phyloP scores from a whole-genome alignment of 2,329 filamentous ascomycete genomes.

The Calonectria pauciramosa region DNA sequence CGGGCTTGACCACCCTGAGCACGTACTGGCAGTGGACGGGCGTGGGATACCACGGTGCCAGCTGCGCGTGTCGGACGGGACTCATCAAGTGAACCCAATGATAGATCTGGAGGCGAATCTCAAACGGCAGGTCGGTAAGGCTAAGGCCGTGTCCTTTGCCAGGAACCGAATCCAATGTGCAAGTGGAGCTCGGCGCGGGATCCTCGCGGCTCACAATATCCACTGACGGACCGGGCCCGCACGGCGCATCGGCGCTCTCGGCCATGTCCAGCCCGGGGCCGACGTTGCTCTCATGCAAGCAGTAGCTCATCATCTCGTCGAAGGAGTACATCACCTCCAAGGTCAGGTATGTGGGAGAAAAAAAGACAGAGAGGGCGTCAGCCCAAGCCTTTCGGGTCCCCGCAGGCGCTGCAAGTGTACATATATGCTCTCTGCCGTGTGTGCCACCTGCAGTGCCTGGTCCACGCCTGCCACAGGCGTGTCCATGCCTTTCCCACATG shows the following conservation, averaged over 20 bases:
- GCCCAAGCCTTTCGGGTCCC: neutral
- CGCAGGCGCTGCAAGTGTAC: slow-evolving; percentile 6
- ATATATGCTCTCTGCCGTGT: neutral
- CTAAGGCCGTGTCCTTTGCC: neutral
- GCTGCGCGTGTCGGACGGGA: slow-evolving; percentile 54
- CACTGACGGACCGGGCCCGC: slow-evolving; percentile 17
- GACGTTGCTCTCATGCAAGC: slow-evolving; percentile 28
- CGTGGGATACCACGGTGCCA: slow-evolving; percentile 57
- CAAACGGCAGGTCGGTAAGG: slow-evolving; percentile 52
- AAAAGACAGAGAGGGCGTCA: neutral
- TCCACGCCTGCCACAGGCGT: neutral
- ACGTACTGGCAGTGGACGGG: slow-evolving; percentile 51
- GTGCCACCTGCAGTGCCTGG: slow-evolving; percentile 1
- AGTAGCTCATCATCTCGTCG: slow-evolving; percentile 17
- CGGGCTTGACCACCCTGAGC: slow-evolving; percentile 37
- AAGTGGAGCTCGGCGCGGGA: slow-evolving; percentile 21
- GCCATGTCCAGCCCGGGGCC: slow-evolving; percentile 16
- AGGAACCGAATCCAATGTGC: neutral
- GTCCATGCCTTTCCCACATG: neutral
- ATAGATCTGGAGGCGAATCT: slow-evolving; percentile 64
- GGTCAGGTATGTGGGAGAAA: neutral
- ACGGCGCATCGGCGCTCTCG: neutral
- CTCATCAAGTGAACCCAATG: slow-evolving; percentile 55
- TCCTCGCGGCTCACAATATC: slow-evolving; percentile 19
- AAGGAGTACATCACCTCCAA: neutral